Evolutionary conservation across 257 asterid species (phyloP).

Genomic region (Nicotiana obtusifolia): DNA sequence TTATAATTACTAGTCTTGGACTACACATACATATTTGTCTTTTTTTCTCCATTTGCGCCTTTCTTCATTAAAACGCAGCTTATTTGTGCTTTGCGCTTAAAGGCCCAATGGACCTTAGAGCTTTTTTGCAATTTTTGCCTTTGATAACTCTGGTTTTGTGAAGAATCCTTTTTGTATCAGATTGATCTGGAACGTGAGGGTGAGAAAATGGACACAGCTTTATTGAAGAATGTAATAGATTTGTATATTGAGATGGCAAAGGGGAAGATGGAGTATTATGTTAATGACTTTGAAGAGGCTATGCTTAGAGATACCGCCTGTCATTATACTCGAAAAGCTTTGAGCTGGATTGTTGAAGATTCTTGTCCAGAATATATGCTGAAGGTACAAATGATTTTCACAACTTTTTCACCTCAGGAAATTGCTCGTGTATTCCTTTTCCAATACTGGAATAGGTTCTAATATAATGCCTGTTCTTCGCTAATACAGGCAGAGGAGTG

Average conservation of each 20-base stretch:
- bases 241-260: slow-evolving; percentile 65
- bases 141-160: background rate
- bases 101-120: no score
- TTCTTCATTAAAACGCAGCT: no score
- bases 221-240: slow-evolving; percentile 45
- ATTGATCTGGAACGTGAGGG: slow-evolving; percentile 65
- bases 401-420: background rate
- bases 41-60: no score
- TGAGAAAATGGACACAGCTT: slow-evolving; percentile 57
- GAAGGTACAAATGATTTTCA: slow-evolving; percentile 24
- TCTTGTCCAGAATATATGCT: slow-evolving; percentile 64
- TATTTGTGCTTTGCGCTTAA: no score
- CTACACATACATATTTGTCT: no score
- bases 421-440: background rate
- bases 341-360: slow-evolving; percentile 57
- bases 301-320: slow-evolving; percentile 46
- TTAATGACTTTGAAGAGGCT: slow-evolving; percentile 50
- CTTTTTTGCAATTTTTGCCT: no score
- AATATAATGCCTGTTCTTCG: slow-evolving; percentile 11
- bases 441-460: background rate
- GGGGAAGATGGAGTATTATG: slow-evolving; percentile 55
- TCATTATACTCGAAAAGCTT: slow-evolving; percentile 64
- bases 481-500: slow-evolving; percentile 53
- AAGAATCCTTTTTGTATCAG: slow-evolving; percentile 17
- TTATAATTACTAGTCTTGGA: no score